Percentiles rank a stretch among this genome's conserved stretches.
phyloP scores from a whole-genome alignment of 176 grass and related monocot genomes.

The Typha latifolia region DNA sequence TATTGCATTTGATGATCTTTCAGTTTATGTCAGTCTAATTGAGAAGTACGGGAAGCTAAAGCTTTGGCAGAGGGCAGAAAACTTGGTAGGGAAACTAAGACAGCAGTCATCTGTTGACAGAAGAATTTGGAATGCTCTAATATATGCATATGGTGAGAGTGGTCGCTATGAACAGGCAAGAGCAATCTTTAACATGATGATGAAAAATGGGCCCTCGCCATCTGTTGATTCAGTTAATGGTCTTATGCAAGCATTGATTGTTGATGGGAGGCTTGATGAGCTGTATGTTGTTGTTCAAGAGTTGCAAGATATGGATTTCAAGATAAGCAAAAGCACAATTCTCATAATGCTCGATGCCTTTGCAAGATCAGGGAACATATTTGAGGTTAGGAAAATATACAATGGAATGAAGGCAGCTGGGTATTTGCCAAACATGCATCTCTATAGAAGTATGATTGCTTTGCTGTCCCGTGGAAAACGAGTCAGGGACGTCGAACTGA shows the following conservation, averaged over 20 bases:
- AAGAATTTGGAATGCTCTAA: conserved; percentile 87
- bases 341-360: conserved; percentile 90
- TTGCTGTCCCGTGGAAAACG: conserved; percentile 63
- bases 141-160: conserved; percentile 73
- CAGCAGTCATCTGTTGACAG: conserved; percentile 44
- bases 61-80: conserved; percentile 75
- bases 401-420: conserved; percentile 95
- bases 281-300: conserved; percentile 76
- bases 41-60: conserved; percentile 67
- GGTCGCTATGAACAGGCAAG: conserved; percentile 80
- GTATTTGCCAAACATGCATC: conserved; percentile 73
- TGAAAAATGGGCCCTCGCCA: conserved; percentile 69
- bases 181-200: conserved; percentile 75
- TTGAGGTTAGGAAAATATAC: conserved; percentile 97
- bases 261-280: conserved; percentile 76
- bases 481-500: conserved; percentile 72
- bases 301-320: conserved; percentile 91
- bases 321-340: conserved; percentile 84
- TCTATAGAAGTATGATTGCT: conserved; percentile 70
- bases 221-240: conserved; percentile 79
- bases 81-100: conserved; percentile 54
- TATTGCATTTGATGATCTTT: conserved; percentile 43
- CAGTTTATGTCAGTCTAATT: conserved; percentile 49
- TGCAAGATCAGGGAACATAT: conserved; percentile 64
- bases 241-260: conserved; percentile 74